Percentiles rank a stretch among this genome's conserved stretches.
phyloP scores from a whole-genome alignment of 1,284 basidiomycete species.

The Ganoderma boninense region DNA sequence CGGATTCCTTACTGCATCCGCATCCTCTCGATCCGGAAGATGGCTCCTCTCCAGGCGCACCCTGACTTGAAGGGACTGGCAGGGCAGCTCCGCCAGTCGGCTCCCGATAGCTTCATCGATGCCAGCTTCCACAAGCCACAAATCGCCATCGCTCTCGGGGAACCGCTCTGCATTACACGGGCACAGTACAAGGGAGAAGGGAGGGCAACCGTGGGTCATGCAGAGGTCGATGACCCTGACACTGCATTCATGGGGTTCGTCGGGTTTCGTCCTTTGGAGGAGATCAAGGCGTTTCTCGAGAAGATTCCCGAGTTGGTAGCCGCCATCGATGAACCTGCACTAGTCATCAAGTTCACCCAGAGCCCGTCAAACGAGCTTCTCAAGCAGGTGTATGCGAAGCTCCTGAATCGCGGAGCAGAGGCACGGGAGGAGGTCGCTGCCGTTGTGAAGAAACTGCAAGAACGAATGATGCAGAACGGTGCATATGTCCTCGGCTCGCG shows the following conservation, averaged over 20 bases:
- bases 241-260: conserved; percentile 92
- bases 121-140: conserved; percentile 93
- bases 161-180: conserved; percentile 25
- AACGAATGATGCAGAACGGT: conserved; percentile 21
- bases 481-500: conserved; percentile 22
- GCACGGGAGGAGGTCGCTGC: conserved; percentile 24
- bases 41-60: conserved; percentile 95
- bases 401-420: conserved; percentile 64
- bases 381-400: conserved; percentile 72
- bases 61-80: conserved; percentile 88
- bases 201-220: conserved; percentile 7
- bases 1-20: conserved; percentile 95
- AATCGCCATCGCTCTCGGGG: conserved; percentile 88
- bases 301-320: conserved; percentile 75
- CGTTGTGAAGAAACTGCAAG: conserved; percentile 26
- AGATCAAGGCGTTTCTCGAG: conserved; percentile 75
- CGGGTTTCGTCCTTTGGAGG: conserved; percentile 85
- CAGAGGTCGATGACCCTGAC: conserved; percentile 29
- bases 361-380: conserved; percentile 58
- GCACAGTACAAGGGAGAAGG: background rate
- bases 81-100: conserved; percentile 72
- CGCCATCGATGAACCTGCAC: conserved; percentile 32
- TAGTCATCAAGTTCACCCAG: conserved; percentile 20
- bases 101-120: conserved; percentile 79
- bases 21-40: conserved; percentile 93